phyloP scores from a whole-genome alignment of 768 basidiomycete species.

The Tubosaeta sp. region DNA sequence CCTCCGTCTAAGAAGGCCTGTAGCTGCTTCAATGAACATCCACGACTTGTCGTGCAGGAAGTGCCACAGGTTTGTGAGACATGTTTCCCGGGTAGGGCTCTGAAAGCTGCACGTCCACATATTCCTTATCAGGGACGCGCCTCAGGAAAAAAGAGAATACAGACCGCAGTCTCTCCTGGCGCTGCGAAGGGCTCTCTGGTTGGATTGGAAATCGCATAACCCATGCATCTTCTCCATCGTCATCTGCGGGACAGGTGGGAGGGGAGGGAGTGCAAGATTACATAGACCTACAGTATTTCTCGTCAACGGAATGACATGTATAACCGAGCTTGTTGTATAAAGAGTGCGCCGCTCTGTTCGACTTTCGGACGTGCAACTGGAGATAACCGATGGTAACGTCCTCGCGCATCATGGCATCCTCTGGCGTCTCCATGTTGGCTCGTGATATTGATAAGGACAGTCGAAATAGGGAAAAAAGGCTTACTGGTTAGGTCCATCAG shows the following conservation, averaged over 20 bases:
- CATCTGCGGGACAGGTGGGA: conserved; percentile 13
- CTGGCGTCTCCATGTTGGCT: conserved; percentile 12
- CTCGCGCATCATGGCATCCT: conserved; percentile 22
- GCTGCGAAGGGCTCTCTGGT: background rate
- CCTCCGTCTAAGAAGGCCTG: conserved; percentile 11
- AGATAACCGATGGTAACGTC: conserved; percentile 14
- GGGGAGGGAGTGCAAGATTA: background rate
- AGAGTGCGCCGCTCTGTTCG: conserved; percentile 21
- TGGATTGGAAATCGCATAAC: conserved; percentile 20
- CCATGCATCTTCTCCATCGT: conserved; percentile 24
- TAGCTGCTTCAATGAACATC: conserved; percentile 5
- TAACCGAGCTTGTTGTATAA: conserved; percentile 28
- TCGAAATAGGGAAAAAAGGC: conserved; percentile 2
- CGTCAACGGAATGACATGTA: conserved; percentile 6
- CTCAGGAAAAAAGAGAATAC: background rate
- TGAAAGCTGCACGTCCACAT: conserved; percentile 1
- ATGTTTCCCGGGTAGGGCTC: conserved; percentile 6
- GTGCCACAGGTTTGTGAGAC: conserved; percentile 12
- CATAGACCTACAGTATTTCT: conserved; percentile 24
- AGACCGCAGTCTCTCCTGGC: conserved; percentile 9
- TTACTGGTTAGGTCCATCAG: conserved; percentile 26
- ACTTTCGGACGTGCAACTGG: conserved; percentile 28
- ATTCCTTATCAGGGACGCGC: background rate
- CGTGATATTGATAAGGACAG: background rate
- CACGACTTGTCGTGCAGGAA: conserved; percentile 10